Percentiles rank a stretch among this genome's conserved stretches.
Conservation (phyloP, 2,329 filamentous ascomycete species). For the Stemphylium vesicarium region DNA sequence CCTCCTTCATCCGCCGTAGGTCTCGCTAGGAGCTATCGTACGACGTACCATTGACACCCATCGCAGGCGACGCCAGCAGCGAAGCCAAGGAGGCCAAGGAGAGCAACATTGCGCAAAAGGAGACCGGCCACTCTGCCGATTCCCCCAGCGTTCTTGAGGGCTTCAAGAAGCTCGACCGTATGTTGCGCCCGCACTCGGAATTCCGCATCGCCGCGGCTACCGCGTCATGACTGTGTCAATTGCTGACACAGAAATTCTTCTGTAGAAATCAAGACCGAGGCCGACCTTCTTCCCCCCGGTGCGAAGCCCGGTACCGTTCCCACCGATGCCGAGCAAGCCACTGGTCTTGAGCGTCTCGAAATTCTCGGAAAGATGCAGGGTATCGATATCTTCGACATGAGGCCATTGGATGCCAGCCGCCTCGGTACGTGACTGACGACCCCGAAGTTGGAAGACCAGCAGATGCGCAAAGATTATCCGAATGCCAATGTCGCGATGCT, state of each 20-base stretch:
- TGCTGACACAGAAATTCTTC: conserved; percentile 30
- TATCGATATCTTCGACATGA: conserved; percentile 98
- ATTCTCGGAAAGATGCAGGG: conserved; percentile 99
- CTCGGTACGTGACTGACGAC: conserved; percentile 64
- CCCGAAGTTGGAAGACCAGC: background rate
- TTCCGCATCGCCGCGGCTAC: conserved; percentile 6
- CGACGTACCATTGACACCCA: conserved; percentile 38
- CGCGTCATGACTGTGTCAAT: conserved; percentile 19
- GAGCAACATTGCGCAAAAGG: conserved; percentile 48
- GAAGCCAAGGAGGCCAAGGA: conserved; percentile 21
- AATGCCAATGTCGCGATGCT: conserved; percentile 18
- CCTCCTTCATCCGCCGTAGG: conserved; percentile 56
- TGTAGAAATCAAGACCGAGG: conserved; percentile 79
- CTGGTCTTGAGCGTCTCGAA: conserved; percentile 97
- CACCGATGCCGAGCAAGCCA: conserved; percentile 93
- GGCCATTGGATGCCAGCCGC: conserved; percentile 88
- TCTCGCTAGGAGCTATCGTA: conserved; percentile 38
- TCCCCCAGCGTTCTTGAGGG: conserved; percentile 36
- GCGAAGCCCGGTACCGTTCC: conserved; percentile 82
- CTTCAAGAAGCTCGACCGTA: conserved; percentile 57
- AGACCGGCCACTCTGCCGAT: conserved; percentile 37
- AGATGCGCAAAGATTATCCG: background rate
- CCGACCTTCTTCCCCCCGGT: conserved; percentile 87
- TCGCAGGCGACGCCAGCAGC: conserved; percentile 33
- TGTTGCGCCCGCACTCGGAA: conserved; percentile 22